Conservation (phyloP, 805 yeast species). For the Myxozyma melibiosi region DNA sequence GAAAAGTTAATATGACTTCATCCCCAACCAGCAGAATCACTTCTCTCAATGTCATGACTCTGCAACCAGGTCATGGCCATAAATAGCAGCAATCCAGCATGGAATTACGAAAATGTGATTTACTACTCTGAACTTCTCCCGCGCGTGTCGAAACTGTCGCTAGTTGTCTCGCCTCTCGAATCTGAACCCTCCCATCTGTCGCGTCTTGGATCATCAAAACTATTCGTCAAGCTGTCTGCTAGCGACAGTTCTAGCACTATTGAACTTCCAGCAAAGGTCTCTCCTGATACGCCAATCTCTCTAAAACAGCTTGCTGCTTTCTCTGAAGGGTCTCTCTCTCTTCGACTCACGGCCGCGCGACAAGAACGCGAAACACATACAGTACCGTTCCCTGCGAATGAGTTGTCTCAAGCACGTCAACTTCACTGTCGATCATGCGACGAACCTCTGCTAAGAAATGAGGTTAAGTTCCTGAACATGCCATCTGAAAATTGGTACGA, state of each 20-base stretch:
- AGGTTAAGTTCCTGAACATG: slow-evolving; percentile 52
- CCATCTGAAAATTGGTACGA: slow-evolving; percentile 95
- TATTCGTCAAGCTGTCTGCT: slow-evolving; percentile 14
- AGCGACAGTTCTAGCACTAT: not conserved
- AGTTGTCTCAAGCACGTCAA: slow-evolving; percentile 1
- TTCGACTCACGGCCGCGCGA: slow-evolving; percentile 19
- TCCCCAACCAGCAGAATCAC: not conserved
- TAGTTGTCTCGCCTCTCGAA: slow-evolving; percentile 13
- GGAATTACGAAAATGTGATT: slow-evolving; percentile 3
- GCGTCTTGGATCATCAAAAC: slow-evolving; percentile 12
- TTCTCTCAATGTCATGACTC: not conserved
- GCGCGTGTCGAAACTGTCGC: slow-evolving; percentile 13
- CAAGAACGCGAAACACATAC: not conserved
- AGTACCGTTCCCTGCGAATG: slow-evolving; percentile 13
- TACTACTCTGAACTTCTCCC: slow-evolving; percentile 28
- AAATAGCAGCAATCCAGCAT: not conserved
- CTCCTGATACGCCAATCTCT: slow-evolving; percentile 21
- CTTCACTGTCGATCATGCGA: slow-evolving; percentile 23
- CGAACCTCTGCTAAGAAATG: slow-evolving; percentile 8
- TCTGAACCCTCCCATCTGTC: slow-evolving; percentile 13
- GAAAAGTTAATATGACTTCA: too few relatives aligned
- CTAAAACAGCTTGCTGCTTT: not conserved
- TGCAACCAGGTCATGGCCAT: slow-evolving; percentile 2
- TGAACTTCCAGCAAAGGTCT: slow-evolving; percentile 14
- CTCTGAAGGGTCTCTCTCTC: not conserved